These are phyloP conservation scores for Mycena leptocephala DNA, from an alignment of 768 basidiomycete genomes.

Conservation along the genomic window DNA sequence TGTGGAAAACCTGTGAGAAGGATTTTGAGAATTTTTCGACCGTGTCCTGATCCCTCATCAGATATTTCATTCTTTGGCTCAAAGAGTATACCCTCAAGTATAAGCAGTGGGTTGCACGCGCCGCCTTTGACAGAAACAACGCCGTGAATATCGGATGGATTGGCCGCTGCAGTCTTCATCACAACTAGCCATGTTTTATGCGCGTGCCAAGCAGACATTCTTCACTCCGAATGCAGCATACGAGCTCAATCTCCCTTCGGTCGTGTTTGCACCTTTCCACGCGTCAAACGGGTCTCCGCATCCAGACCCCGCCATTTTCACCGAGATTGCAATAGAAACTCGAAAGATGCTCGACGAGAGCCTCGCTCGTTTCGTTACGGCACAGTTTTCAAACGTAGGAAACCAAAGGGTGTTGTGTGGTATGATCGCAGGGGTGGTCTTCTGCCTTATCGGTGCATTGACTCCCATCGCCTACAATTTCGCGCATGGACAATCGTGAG, in stretches of 20 bases:
- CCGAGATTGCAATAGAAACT: constrained; percentile 71
- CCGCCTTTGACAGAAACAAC: constrained; percentile 51
- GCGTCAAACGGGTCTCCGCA: constrained; percentile 60
- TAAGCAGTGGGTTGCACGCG: constrained; percentile 59
- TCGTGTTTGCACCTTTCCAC: constrained; percentile 75
- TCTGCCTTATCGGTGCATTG: constrained; percentile 64
- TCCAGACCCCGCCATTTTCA: constrained; percentile 79
- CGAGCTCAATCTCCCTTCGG: constrained; percentile 80
- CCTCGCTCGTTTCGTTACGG: constrained; percentile 76
- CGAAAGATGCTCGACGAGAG: constrained; percentile 75
- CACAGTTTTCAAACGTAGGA: constrained; percentile 82
- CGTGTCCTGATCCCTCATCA: constrained; percentile 43
- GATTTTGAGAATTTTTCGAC: neutral
- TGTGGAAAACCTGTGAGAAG: constrained; percentile 80
- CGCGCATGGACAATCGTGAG: constrained; percentile 61
- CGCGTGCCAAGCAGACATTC: constrained; percentile 87
- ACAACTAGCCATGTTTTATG: constrained; percentile 81
- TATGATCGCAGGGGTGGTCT: constrained; percentile 72
- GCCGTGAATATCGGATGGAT: constrained; percentile 49
- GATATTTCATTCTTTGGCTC: constrained; percentile 89
- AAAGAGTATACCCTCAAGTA: constrained; percentile 76
- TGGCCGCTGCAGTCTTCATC: constrained; percentile 65
- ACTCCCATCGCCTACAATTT: constrained; percentile 67
- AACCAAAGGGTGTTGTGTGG: constrained; percentile 74
- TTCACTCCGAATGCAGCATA: constrained; percentile 81